Evolutionary conservation across 495 filamentous ascomycete genomes (phyloP).

Genomic region (Penicillium silybi): DNA sequence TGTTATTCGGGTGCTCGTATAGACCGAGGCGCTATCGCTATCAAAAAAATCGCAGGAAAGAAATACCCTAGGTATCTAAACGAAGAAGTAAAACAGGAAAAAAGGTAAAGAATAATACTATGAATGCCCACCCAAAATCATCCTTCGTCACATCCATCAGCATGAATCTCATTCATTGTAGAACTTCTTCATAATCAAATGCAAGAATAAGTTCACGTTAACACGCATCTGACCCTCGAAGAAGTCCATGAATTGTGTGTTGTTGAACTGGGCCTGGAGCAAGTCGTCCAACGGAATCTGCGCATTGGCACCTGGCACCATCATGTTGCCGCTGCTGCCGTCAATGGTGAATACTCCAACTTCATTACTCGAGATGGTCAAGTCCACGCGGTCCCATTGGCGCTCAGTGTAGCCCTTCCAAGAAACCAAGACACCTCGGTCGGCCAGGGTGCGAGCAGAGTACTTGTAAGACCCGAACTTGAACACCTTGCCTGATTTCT

Average conservation of each 20-base stretch:
- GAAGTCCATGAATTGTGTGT: constrained; percentile 88
- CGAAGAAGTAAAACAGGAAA: constrained; percentile 25
- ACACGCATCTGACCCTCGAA: constrained; percentile 85
- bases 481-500: constrained; percentile 83
- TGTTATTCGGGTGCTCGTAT: constrained; percentile 18
- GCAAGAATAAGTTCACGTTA: constrained; percentile 93
- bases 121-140: constrained; percentile 23
- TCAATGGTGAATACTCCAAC: constrained; percentile 94
- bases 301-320: constrained; percentile 90
- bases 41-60: constrained; percentile 21
- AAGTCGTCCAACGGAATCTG: constrained; percentile 89
- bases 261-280: constrained; percentile 94
- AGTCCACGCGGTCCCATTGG: constrained; percentile 86
- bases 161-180: constrained; percentile 58
- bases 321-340: constrained; percentile 86
- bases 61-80: constrained; percentile 34
- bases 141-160: constrained; percentile 25
- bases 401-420: constrained; percentile 82
- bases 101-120: constrained; percentile 24
- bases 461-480: constrained; percentile 99
- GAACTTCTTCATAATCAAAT: constrained; percentile 97
- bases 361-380: constrained; percentile 91
- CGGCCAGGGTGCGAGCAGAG: constrained; percentile 78
- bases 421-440: constrained; percentile 87
- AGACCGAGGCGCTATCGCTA: constrained; percentile 23